Evolutionary conservation across 495 filamentous ascomycete genomes (phyloP).

Genomic region (Staphylotrichum tortipilum): DNA sequence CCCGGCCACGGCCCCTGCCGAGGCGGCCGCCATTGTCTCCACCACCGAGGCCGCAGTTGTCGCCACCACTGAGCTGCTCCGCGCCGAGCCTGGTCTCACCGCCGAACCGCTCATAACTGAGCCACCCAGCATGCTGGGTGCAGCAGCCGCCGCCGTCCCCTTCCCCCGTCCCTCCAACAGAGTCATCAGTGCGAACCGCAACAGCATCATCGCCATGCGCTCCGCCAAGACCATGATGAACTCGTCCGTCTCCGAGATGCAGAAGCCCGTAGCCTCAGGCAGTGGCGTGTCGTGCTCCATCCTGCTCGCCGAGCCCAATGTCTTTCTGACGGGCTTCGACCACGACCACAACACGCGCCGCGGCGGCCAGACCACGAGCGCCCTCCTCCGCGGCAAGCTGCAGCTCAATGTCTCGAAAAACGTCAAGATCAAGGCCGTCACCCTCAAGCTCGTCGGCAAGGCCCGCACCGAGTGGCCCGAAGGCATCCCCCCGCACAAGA

Average conservation of each 20-base stretch:
- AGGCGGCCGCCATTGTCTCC: too few relatives aligned
- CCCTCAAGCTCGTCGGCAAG: conserved; percentile 74
- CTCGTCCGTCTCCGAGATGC: conserved; percentile 36
- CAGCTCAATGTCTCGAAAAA: conserved; percentile 77
- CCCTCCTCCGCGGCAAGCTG: conserved; percentile 79
- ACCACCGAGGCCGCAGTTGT: too few relatives aligned
- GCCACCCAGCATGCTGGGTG: conserved; percentile 21
- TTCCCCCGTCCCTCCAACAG: conserved; percentile 9
- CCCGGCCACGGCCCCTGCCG: too few relatives aligned
- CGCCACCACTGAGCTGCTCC: too few relatives aligned
- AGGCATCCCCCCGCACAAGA: conserved; percentile 85
- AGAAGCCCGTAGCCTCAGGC: conserved; percentile 65
- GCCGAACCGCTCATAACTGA: too few relatives aligned
- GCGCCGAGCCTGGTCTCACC: too few relatives aligned
- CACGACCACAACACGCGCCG: conserved; percentile 61
- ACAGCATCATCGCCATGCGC: conserved; percentile 38
- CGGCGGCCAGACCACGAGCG: conserved; percentile 47
- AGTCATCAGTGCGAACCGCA: conserved; percentile 24
- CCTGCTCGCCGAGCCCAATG: conserved; percentile 74
- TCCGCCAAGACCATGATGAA: conserved; percentile 35
- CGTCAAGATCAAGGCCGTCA: conserved; percentile 91
- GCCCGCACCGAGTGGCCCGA: conserved; percentile 95
- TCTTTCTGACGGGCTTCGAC: conserved; percentile 89
- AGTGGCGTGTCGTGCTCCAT: conserved; percentile 66
- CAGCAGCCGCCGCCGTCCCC: conserved; percentile 11